Evolutionary conservation across 2,329 filamentous ascomycete genomes (phyloP), one percentile per base, ranked within the genome.

Genomic region (Xylariales sp.): DNA sequence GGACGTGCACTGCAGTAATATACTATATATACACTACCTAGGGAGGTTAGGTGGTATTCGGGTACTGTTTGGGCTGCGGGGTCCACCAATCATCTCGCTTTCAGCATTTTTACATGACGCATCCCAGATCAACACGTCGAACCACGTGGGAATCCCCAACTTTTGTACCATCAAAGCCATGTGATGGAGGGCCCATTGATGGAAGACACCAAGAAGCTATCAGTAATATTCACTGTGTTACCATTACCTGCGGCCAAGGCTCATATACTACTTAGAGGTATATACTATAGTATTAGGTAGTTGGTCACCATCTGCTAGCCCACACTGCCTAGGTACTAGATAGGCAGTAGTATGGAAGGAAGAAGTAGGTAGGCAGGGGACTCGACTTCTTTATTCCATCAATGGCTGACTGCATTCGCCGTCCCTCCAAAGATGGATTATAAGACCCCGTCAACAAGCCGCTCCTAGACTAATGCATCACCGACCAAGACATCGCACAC

Each of bases 31-130:
- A 39, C 36, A 39, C 36, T 41, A n/a, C n/a, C n/a, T n/a, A n/a
- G n/a, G n/a, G n/a, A 41, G 9, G 12, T 4, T 41, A 41, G 39
- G 5, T 5, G 7, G 52, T 52, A 65, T 56, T 61, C 55, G 61
- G 61, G 48, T 57, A 62, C 45, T 52, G 5, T 5, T 41, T 48
- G 53, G 55, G 39, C 45, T 66, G 67, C 49, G 63, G 67, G 67
- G 62, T 69, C 63, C 36, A 50, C 67, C 67, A 69, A 69, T 69
- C 63, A 69, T 56, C 45, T 60, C 49, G 28, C 16, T 23, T 36
- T 60, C 50, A 12, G 23, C 39, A n/a, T 23, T 30, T 56, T 43
- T 56, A 4, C 18, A 18, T 23, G 4, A 28, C 14, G 14, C 12
- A 36, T 30, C 36, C 43, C 56, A 57, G 53, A 32, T 18, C 55